Evolutionary conservation across 306 rosid species (phyloP), one percentile per base, ranked within the genome.

Genomic region (Lagenaria siceraria): DNA sequence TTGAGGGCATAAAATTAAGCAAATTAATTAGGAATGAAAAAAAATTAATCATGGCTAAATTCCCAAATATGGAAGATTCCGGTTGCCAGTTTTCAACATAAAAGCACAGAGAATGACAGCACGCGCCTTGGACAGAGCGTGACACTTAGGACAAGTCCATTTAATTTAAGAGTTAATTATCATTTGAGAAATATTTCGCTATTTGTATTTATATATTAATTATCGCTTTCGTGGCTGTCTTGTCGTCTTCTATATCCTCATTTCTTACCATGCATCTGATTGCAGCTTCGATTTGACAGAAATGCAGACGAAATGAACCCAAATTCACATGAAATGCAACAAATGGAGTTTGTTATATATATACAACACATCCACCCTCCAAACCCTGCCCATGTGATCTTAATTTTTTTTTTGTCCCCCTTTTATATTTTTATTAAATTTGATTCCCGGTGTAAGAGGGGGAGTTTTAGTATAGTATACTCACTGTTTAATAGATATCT

Each of bases 271-370:
- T 76, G 27, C 54, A 54, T 25, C 54, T 33, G 35, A 72, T 52
- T n/a, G 59, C 48, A 38, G 70, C 19, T 76, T 70, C 4, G 35
- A 54, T 15, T 18, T 25, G 40, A 70, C 74, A 22, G 71, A 89
- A 89, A 90, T 92, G 88, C 87, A 60, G 81, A 84, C 75, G 83
- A 92, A 92, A 95, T 92, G 96, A 82, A 85, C 49, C 80, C 88
- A 92, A 92, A 95, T 87, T 86, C 88, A 95, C 82, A 92, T 89
- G 93, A 89, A 92, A 92, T 89, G 74, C 33, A 74, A 80, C 17
- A 3, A 55, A 21, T 14, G 43, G 10, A 77, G 5, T 71, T 69
- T 75, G 68, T 84, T 90, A 92, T 90, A 90, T 85, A 91, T 88
- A 84, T 19, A 53, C 72, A 64, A 18, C 87, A 77, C 56, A 66